Evolutionary conservation across 2,329 filamentous ascomycete genomes (phyloP).

Genomic region (Phialophora tarda): DNA sequence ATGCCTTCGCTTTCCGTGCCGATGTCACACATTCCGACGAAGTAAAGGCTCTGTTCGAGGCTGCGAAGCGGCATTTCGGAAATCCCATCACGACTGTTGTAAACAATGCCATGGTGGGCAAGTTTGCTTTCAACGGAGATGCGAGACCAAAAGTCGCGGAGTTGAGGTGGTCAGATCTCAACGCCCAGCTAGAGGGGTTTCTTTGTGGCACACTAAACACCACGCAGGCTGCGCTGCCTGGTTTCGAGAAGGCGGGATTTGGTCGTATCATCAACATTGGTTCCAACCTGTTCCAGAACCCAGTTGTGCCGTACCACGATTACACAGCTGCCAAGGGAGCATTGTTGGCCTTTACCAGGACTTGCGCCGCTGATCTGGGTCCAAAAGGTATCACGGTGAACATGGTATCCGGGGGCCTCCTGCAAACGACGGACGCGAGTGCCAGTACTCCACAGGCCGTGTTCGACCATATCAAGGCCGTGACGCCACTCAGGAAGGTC

Average conservation of each 20-base stretch:
- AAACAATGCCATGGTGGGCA: constrained; percentile 36
- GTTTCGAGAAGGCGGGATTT: constrained; percentile 27
- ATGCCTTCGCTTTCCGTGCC: constrained; percentile 26
- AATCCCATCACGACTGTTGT: constrained; percentile 35
- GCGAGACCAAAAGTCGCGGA: constrained; percentile 30
- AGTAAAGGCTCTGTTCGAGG: constrained; percentile 29
- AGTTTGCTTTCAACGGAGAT: constrained; percentile 38
- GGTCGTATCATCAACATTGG: constrained; percentile 38
- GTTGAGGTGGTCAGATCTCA: constrained; percentile 33
- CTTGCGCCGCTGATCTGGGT: constrained; percentile 35
- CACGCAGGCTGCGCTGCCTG: constrained; percentile 33
- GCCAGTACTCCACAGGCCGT: constrained; percentile 32
- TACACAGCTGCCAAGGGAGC: constrained; percentile 36
- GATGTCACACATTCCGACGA: constrained; percentile 31
- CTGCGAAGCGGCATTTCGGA: constrained; percentile 22
- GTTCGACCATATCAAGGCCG: constrained; percentile 35
- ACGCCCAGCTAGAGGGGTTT: constrained; percentile 32
- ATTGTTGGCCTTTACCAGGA: constrained; percentile 35
- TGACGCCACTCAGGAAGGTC: constrained; percentile 36
- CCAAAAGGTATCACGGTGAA: constrained; percentile 35
- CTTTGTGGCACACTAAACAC: constrained; percentile 34
- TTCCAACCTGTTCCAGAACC: constrained; percentile 35
- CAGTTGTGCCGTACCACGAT: constrained; percentile 38
- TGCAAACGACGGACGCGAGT: constrained; percentile 35
- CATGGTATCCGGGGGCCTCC: constrained; percentile 34